Conservation (phyloP, 2,329 filamentous ascomycete species). For the Cylindrodendrum hubeiense region DNA sequence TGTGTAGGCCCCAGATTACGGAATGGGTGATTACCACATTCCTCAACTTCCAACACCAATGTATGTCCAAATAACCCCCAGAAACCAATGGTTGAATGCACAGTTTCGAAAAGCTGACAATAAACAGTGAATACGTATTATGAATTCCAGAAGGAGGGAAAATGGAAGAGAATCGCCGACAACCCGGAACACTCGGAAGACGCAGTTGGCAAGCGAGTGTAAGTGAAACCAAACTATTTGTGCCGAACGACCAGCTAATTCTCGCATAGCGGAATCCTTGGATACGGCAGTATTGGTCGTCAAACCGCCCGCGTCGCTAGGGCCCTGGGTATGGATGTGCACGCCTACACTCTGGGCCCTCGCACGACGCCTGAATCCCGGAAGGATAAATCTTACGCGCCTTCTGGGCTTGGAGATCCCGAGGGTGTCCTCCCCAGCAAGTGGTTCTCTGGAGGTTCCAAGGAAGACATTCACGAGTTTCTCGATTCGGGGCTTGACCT, state of each 20-base stretch:
- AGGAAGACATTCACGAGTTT: conserved; percentile 62
- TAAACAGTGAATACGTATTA: conserved; percentile 59
- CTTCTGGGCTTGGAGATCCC: conserved; percentile 73
- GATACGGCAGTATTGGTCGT: conserved; percentile 67
- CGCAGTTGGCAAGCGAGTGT: conserved; percentile 63
- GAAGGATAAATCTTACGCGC: conserved; percentile 74
- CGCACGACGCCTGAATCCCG: conserved; percentile 75
- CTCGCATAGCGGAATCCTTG: conserved; percentile 59
- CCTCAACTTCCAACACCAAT: conserved; percentile 60
- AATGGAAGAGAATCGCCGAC: conserved; percentile 54
- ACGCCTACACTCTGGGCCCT: conserved; percentile 80
- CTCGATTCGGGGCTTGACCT: conserved; percentile 64
- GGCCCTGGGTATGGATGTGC: conserved; percentile 77
- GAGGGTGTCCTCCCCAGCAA: conserved; percentile 60
- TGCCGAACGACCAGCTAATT: background rate
- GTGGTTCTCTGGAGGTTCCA: conserved; percentile 63
- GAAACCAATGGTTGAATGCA: background rate
- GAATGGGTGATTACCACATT: conserved; percentile 69
- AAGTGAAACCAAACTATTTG: conserved; percentile 38
- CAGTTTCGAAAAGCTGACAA: background rate
- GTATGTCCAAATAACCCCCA: conserved; percentile 48
- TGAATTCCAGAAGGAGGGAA: conserved; percentile 56
- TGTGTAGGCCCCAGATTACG: conserved; percentile 64
- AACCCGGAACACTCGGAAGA: conserved; percentile 52
- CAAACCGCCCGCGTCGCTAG: conserved; percentile 68